Evolutionary conservation across 108 stramenopile species (phyloP), one percentile per base, ranked within the genome.

Genomic region (Pseudonitzschia delicatissima): DNA sequence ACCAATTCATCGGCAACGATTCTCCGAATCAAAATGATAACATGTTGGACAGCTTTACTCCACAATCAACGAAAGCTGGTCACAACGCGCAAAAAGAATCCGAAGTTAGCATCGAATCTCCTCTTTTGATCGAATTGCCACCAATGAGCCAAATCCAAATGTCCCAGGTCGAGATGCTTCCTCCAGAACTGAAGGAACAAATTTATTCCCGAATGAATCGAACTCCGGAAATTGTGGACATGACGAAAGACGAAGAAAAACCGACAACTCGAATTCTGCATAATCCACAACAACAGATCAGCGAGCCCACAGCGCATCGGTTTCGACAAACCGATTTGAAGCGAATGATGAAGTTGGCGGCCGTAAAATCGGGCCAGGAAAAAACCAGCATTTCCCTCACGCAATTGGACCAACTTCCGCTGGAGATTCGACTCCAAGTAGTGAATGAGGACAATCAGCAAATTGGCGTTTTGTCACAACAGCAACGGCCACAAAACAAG

Each of bases 391-490:
- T 87, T 18, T 80, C 85, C 1, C 61, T 91, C 62, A 79, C 76
- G 21, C 80, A 87, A 35, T 68, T 91, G 7, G 73, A 83, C 20
- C 53, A 66, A 42, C 72, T 91, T 9, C 90, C 90, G 9, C 61
- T 91, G 40, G 85, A 86, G 55, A 62, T 86, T n/a, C 82, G 87
- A 37, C 77, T 91, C 2, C 87, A 88, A 61, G 67, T 92, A 48
- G 87, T 81, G 20, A 92, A 92, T 51, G 50, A 64, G 6, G 87
- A 87, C 47, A 23, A 23, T 15, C 33, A 44, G 13, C 39, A 49
- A 5, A 39, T 80, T 5, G 76, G 79, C 4, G n/a, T 44, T 29
- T 31, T 64, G 25, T 69, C 69, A 21, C 63, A 70, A 34, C 44
- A 47, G 25, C 37, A 25, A 48, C 21, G 45, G 27, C 40, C 39